Evolutionary conservation across 2,329 filamentous ascomycete species (phyloP), one percentile per base, ranked within the genome.

Genomic region (Microdochium nivale): DNA sequence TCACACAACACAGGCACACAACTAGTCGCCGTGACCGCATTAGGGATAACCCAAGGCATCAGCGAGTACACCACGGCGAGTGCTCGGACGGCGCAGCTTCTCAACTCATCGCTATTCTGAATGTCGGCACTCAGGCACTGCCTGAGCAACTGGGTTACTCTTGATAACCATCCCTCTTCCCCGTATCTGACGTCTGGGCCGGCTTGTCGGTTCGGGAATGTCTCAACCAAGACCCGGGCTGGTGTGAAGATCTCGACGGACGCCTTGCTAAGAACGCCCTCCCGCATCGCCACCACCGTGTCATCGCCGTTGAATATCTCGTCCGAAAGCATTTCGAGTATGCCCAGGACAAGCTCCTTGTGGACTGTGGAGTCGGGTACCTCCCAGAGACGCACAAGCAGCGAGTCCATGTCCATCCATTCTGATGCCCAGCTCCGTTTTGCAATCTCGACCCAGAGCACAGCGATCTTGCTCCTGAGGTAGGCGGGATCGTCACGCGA

Each of bases 171-270:
- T 19, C 94, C 95, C 58, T 96, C 88, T 40, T 85, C 76, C 14
- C 87, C 90, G 64, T 74, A 87, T 37, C 92, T 84, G 51, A 95
- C 81, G 50, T 85, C 79, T 25, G 84, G 75, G 47, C 78, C 80
- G 37, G 79, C 66, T 56, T 89, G 84, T 58, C 90, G 78, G 59
- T 86, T 84, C 11, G 88, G 86, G 61, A 90, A 89, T 24, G 86
- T 78, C 56, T 95, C 86, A 55, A 81, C 71, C 51, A 96, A 81
- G 21, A 96, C 84, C 1, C 76, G 71, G 24, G 81, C 76, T 1
- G 94, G 90, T 0, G 91, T 95, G 66, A 96, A 95, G 55, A 97
- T 90, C 66, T 97, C 94, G 55, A 97, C 88, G 62, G 94, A 87
- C 11, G 89, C 88, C 65, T 90, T 88, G 65, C 90, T 95, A 55